A percentile compares a stretch with the other conserved stretches of the same genome.
These are phyloP conservation scores for Botrytis deweyae DNA, from an alignment of 2,329 filamentous ascomycete species.

Conservation along the genomic window DNA sequence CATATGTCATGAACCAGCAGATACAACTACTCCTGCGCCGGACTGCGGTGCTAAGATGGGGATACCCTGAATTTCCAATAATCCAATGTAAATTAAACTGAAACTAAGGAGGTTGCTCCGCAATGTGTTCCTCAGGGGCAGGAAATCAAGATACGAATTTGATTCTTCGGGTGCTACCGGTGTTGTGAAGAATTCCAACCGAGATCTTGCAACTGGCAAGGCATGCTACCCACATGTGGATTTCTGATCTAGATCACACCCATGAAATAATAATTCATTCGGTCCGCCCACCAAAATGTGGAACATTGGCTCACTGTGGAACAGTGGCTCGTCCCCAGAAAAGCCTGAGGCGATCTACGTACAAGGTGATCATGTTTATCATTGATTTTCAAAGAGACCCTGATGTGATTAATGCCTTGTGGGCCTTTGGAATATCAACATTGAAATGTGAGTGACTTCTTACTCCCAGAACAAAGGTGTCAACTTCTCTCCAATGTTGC, in stretches of 20 bases:
- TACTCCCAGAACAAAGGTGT: background rate
- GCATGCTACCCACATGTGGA: background rate
- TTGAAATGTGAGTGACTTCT: background rate
- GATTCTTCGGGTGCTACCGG: background rate
- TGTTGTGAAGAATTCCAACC: background rate
- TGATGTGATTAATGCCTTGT: conserved; percentile 1
- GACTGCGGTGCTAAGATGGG: background rate
- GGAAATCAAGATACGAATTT: background rate
- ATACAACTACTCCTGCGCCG: background rate
- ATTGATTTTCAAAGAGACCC: background rate
- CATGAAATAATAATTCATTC: background rate
- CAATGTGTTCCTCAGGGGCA: background rate
- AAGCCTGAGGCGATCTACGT: conserved; percentile 4
- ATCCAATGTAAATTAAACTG: background rate
- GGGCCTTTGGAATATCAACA: background rate
- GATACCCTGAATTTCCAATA: background rate
- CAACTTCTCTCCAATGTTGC: background rate
- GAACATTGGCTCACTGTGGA: conserved; percentile 1
- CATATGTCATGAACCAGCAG: background rate
- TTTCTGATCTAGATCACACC: background rate
- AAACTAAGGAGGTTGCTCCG: background rate
- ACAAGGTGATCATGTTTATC: conserved; percentile 8
- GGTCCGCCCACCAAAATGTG: conserved; percentile 8
- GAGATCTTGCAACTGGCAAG: conserved; percentile 7
- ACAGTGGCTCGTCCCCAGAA: background rate